Evolutionary conservation across 2,329 filamentous ascomycete genomes (phyloP).

Genomic region (Mycosphaerella sp.): DNA sequence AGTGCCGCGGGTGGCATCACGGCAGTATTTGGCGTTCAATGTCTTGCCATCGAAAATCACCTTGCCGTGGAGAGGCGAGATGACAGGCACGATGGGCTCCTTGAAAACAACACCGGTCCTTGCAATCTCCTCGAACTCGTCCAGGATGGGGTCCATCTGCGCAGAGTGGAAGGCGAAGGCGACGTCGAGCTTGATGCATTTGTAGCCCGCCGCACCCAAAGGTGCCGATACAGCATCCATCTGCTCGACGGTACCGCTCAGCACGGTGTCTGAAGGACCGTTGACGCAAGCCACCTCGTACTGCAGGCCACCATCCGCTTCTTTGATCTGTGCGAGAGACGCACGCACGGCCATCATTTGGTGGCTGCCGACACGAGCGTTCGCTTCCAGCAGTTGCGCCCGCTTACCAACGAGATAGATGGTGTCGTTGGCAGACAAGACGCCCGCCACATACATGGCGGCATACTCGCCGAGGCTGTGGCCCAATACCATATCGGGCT

Average conservation of each 20-base stretch:
- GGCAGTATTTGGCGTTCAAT: slow-evolving; percentile 25
- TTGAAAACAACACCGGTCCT: slow-evolving; percentile 1
- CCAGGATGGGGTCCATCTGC: slow-evolving; percentile 29
- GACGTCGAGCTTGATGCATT: slow-evolving; percentile 16
- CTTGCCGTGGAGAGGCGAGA: slow-evolving; percentile 29
- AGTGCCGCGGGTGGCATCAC: slow-evolving; percentile 33
- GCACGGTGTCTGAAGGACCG: slow-evolving; percentile 20
- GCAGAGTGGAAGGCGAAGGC: slow-evolving; percentile 29
- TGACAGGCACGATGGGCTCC: slow-evolving; percentile 8
- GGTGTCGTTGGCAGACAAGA: slow-evolving; percentile 32
- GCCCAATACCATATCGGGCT: slow-evolving; percentile 27
- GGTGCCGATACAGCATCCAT: slow-evolving; percentile 8
- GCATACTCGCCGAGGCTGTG: slow-evolving; percentile 39
- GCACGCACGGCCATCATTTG: slow-evolving; percentile 24
- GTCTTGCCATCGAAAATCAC: slow-evolving; percentile 23
- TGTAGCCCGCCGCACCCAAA: slow-evolving; percentile 8
- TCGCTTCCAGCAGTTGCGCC: slow-evolving; percentile 29
- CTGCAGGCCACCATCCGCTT: not conserved
- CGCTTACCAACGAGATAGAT: slow-evolving; percentile 35
- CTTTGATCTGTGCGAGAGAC: slow-evolving; percentile 11
- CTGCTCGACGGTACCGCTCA: slow-evolving; percentile 21
- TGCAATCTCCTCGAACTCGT: slow-evolving; percentile 16
- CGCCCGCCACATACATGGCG: slow-evolving; percentile 34
- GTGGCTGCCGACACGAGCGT: slow-evolving; percentile 25
- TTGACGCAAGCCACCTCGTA: slow-evolving; percentile 29